Evolutionary conservation across 139 green algal genomes (phyloP), one percentile per base, ranked within the genome.

Genomic region (Chlamydomonas sp.): DNA sequence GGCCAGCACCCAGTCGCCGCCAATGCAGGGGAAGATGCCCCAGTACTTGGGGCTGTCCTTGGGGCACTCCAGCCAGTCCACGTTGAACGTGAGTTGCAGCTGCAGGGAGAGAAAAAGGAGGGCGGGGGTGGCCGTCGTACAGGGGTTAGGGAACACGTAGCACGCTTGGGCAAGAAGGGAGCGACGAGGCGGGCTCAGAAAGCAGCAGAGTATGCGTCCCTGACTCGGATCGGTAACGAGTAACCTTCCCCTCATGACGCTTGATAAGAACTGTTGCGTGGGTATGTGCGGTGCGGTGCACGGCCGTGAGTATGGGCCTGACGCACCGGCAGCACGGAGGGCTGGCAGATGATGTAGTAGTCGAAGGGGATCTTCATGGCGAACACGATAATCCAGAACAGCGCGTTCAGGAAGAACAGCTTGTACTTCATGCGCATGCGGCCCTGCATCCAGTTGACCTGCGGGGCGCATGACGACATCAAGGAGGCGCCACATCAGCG

Each of bases 291-390:
- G 31, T 49, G 31, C 0, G 7, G 8, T 10, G 8, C 63, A 8
- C 0, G 63, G 8, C 63, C 31, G 31, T 49, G 31, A 49, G 0
- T 0, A 49, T 49, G 31, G 31, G 31, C 66, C 66, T 1, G 7
- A 78, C 81, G 18, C 60, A 91, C 79, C 72, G 89, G 84, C 12
- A 8, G 31, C 5, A 91, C 88, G 7, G 80, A 84, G 1, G 90
- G 90, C 63, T 83, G 76, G 80, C 77, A 87, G 58, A 93, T 88
- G 63, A 93, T 83, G 59, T 88, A 90, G 90, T 93, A 93, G 88
- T 93, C 90, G 85, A 93, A 93, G 66, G 90, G 90, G 17, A 93
- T 76, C 88, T 93, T 93, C 88, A 93, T 93, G 72, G 81, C 81
- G 57, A 93, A 81, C 2, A 88, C 90, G 5, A 90, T 59, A 49